Evolutionary conservation across 331 rosid genomes (phyloP), one percentile per base, ranked within the genome.

Genomic region (Cucumis variabilis): DNA sequence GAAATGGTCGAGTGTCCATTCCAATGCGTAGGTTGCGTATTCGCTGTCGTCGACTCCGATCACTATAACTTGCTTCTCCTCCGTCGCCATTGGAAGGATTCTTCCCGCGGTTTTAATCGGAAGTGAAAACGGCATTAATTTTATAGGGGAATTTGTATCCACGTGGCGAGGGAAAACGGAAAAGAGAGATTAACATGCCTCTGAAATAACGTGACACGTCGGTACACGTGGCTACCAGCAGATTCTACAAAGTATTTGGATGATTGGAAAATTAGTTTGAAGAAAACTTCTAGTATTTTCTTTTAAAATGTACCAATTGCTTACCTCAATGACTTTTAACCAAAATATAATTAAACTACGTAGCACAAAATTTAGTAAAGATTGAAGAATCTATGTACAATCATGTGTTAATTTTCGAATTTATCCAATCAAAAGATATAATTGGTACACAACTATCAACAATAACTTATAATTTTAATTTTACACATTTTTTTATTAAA

Each of bases 1-100:
- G 87, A 91, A 89, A 77, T 86, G 90, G 51, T 86, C 88, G 19
- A 91, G 78, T 9, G 85, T 89, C 93, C 93, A 91, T 23, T 91
- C 87, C 24, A 89, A 84, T 69, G 90, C 91, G 75, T 85, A 74
- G 25, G 62, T 7, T 73, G 88, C 88, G 82, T 76, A 68, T 41
- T 87, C 91, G 83, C 88, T 86, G 25, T 86, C 88, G 85, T 89
- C 91, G 60, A 91, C 77, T 9, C 88, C 93, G 14, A 87, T 88
- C 85, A 90, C 69, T 87, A 89, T 90, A 68, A 89, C 91, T 44
- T 55, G 68, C 88, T 89, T 89, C 53, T 87, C 89, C 17, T 25
- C 44, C 8, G 86, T 66, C 70, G 63, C 88, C 86, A 86, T 77
- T 3, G 46, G 23, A 41, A 24, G 11, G 48, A 80, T 19, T 80